Conservation (phyloP, 345 rosid species). For the Cardamine occulta region DNA sequence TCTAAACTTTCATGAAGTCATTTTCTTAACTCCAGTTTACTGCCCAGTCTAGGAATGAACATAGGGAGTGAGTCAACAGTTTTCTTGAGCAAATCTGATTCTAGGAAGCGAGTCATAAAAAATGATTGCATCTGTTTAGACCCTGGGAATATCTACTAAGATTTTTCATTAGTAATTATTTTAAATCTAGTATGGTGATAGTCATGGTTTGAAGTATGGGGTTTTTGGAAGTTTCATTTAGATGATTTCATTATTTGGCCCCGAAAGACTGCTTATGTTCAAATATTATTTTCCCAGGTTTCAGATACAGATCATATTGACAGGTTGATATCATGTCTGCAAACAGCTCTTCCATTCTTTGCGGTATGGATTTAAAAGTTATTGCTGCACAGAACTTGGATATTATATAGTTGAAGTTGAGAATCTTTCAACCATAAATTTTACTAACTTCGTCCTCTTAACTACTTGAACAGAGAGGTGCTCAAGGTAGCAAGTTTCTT, state of each 20-base stretch:
- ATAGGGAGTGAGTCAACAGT: constrained; percentile 13
- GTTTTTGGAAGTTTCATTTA: constrained; percentile 7
- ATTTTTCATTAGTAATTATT: not conserved
- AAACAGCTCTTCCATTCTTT: constrained; percentile 85
- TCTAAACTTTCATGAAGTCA: not conserved
- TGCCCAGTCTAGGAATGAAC: not conserved
- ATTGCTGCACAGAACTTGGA: constrained; percentile 2
- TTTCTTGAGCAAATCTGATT: constrained; percentile 20
- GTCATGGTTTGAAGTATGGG: not conserved
- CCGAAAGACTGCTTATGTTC: not conserved
- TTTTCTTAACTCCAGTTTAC: not conserved
- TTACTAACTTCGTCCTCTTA: constrained; percentile 11
- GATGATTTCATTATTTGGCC: constrained; percentile 1
- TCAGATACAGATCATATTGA: constrained; percentile 83
- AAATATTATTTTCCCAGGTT: constrained; percentile 56
- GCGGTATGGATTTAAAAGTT: constrained; percentile 51
- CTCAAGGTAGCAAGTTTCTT: constrained; percentile 76
- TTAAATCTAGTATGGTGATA: not conserved
- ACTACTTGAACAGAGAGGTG: constrained; percentile 66
- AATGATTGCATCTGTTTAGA: not conserved
- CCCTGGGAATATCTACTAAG: not conserved
- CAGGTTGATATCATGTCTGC: constrained; percentile 83
- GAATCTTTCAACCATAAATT: not conserved
- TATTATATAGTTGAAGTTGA: constrained; percentile 3
- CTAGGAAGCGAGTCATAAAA: constrained; percentile 1